Base-by-base conservation (phyloP, 108 stramenopile genomes). In the Fistulifera pelliculosa region DNA sequence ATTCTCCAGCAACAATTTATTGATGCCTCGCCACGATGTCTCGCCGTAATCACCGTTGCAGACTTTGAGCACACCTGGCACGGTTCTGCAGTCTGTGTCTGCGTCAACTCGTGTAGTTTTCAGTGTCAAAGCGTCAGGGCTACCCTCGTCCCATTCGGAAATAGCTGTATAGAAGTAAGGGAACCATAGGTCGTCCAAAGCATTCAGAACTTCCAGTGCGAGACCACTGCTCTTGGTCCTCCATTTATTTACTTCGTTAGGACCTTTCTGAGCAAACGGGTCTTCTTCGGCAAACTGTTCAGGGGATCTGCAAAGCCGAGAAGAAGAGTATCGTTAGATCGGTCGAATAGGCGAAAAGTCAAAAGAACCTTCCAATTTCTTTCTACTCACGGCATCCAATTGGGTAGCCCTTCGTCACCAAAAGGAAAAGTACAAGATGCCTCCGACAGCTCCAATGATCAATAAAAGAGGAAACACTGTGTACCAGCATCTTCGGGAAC, bases 81-180 rank as follows among this genome's bases (percentile, higher is more conserved):
- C 72, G 63, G 73, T 13, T 54, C 48, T 39, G 48, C 80, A 81
- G 10, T 61, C 60, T 1, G 65, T 50, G 49, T 81, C 80, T n/a
- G 64, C 57, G 7, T 41, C 27, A 31, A 23, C 21, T 40, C 49
- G 14, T 3, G 70, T 73, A 72, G 73, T 43, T 17, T 26, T 40
- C n/a, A 91, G 68, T 0, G 79, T 81, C 47, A 91, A 56, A 14
- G 78, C 71, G 52, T 87, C 85, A 14, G 90, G 90, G 1, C 40
- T 51, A 3, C 90, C 90, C 43, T 71, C 57, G 42, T 91, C 80
- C 85, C 85, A 91, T 19, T 91, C 79, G 0, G 39, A 10, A 23
- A 85, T 52, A 49, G 79, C 70, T 26, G 47, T 54, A 10, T 68
- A 38, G 10, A 90, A 76, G 25, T 61, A 70, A 13, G 41, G 54